Base-by-base conservation (phyloP, 371 early-diverging fungal genomes). In the Lichtheimia ramosa region DNA sequence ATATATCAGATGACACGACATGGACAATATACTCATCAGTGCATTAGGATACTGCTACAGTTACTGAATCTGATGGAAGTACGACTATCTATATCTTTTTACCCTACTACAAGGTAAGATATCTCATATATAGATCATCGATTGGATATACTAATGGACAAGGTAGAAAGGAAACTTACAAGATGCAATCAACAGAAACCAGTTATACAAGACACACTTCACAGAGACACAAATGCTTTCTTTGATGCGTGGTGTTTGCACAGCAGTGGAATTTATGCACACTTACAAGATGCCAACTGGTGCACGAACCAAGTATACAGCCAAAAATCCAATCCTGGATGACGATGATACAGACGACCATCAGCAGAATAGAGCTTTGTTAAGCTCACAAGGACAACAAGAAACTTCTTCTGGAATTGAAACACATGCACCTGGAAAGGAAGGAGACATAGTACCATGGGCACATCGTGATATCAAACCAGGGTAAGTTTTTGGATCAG, bases 391-490 rank as follows among this genome's bases (percentile, higher is more conserved):
- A 65, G 43, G 73, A 68, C 34, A 59, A 85, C 51, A 89, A 85
- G 59, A 73, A 63, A 48, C 85, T 82, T 62, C 62, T 8, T 40
- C 63, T 21, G 43, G 56, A 8, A 57, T 68, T 49, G 54, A 56
- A 34, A 61, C 65, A 39, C 65, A 60, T 40, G 20, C 49, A 10
- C 61, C 65, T 16, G 65, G 65, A 3, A 59, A 61, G 48, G 65
- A 65, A 27, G 77, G 73, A 20, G 65, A 71, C 3, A 55, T 73
- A 57, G 71, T 81, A 48, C 82, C 86, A 2, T 90, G 83, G 75
- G 89, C 87, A 23, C 92, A 92, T 66, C 75, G 92, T 23, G 92
- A 92, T 62, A 89, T 92, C 58, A 92, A 92, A 64, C 91, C 89
- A n/a, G 91, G 81, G 77, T 86, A 83, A 60, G 64, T 63, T 64